Evolutionary conservation across 345 rosid genomes (phyloP).

Genomic region (Lenwebbia sp.): DNA sequence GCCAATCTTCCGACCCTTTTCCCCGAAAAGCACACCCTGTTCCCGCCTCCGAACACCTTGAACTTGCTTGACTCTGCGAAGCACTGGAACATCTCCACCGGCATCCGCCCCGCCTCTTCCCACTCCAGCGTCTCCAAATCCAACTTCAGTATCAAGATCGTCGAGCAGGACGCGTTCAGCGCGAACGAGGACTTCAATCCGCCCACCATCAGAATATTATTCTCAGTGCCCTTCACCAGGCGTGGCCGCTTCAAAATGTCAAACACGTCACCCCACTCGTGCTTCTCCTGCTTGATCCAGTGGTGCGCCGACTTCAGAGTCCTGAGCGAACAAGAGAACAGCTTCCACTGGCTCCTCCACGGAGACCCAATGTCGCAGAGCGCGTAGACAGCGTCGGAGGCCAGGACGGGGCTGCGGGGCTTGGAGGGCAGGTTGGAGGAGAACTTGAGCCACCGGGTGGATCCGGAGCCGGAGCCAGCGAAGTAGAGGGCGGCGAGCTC

Average conservation of each 20-base stretch:
- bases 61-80: constrained; percentile 72
- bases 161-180: constrained; percentile 65
- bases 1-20: constrained; percentile 67
- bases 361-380: constrained; percentile 86
- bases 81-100: constrained; percentile 56
- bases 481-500: constrained; percentile 70
- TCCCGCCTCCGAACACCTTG: constrained; percentile 85
- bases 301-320: constrained; percentile 25
- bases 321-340: constrained; percentile 41
- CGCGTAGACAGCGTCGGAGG: constrained; percentile 52
- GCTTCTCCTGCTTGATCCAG: constrained; percentile 70
- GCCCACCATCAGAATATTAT: constrained; percentile 67
- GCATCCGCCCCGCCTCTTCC: constrained; percentile 92
- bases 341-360: constrained; percentile 85
- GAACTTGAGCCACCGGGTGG: constrained; percentile 53
- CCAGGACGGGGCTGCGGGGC: constrained; percentile 69
- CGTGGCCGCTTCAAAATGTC: constrained; percentile 82
- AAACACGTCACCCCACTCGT: constrained; percentile 80
- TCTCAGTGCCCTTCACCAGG: constrained; percentile 45
- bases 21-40: constrained; percentile 69
- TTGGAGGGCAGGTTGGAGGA: constrained; percentile 78
- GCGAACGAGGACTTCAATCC: constrained; percentile 66
- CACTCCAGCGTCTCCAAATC: constrained; percentile 77
- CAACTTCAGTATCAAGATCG: constrained; percentile 64
- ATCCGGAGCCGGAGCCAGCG: constrained; percentile 9